phyloP scores from a whole-genome alignment of 163 green algal genomes.

The Chlamydomonas reinhardtii region DNA sequence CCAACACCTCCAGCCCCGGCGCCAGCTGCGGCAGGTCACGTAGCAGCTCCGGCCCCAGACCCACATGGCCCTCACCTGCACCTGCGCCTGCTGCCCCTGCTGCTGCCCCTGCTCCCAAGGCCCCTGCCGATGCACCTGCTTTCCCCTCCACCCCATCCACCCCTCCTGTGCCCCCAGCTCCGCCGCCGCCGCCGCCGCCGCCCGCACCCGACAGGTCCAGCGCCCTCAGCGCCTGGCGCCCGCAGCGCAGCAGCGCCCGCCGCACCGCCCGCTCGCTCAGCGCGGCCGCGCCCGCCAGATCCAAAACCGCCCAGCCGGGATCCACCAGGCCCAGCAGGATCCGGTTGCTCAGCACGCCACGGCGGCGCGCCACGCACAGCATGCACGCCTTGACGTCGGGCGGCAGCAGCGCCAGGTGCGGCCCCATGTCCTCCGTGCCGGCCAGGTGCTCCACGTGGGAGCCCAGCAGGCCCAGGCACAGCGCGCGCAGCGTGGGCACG shows the following conservation, averaged over 20 bases:
- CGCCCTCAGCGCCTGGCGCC: background rate
- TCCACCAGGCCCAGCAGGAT: constrained; percentile 28
- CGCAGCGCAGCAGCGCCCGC: constrained; percentile 23
- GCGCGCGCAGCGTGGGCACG: constrained; percentile 17
- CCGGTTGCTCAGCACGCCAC: background rate
- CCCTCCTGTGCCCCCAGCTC: no score
- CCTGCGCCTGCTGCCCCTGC: no score
- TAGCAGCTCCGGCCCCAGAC: background rate
- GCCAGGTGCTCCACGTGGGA: constrained; percentile 1
- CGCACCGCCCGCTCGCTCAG: constrained; percentile 26
- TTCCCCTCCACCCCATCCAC: no score
- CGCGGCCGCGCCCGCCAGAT: background rate
- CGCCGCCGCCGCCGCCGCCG: background rate
- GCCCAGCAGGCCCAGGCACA: constrained; percentile 2
- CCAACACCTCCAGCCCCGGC: constrained; percentile 30
- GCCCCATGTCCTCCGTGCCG: background rate
- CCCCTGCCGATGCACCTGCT: no score
- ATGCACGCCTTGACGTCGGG: constrained; percentile 32
- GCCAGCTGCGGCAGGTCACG: constrained; percentile 1
- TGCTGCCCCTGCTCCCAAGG: no score
- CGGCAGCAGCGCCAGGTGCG: constrained; percentile 16
- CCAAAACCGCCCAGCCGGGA: constrained; percentile 17
- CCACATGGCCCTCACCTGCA: no score
- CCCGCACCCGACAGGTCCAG: constrained; percentile 12
- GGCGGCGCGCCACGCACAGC: constrained; percentile 35